Evolutionary conservation across 1,139 yeast species (phyloP).

Genomic region (Eremothecium sinecaudum): DNA sequence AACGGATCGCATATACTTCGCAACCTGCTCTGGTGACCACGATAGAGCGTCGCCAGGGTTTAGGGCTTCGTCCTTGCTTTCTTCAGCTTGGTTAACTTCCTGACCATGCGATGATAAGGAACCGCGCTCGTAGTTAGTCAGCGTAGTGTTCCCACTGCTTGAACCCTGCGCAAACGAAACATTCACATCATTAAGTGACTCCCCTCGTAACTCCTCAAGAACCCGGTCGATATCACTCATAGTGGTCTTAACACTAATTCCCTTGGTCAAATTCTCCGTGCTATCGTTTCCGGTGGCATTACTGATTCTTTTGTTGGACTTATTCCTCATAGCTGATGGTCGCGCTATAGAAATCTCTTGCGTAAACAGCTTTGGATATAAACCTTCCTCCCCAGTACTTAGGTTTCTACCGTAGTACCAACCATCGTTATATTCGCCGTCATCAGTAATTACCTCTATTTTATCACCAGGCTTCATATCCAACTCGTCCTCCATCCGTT

Average conservation of each 20-base stretch:
- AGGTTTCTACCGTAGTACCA: constrained; percentile 90
- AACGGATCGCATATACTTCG: constrained; percentile 58
- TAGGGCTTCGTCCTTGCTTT: constrained; percentile 17
- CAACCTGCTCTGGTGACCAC: constrained; percentile 89
- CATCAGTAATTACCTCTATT: constrained; percentile 84
- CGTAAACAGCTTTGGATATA: constrained; percentile 83
- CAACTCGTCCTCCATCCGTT: constrained; percentile 84
- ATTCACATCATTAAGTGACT: constrained; percentile 11
- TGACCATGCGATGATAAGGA: constrained; percentile 6
- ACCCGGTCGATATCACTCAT: constrained; percentile 81
- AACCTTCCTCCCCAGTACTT: constrained; percentile 62
- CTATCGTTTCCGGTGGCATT: constrained; percentile 17
- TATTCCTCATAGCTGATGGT: constrained; percentile 41
- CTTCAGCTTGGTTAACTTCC: constrained; percentile 7
- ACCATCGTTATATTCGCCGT: constrained; percentile 91
- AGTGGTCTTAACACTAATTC: constrained; percentile 45
- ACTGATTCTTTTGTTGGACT: constrained; percentile 44
- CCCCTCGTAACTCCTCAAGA: constrained; percentile 54
- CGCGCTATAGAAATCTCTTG: constrained; percentile 34
- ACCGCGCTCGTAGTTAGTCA: constrained; percentile 8
- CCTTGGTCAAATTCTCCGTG: constrained; percentile 15
- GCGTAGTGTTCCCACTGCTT: constrained; percentile 3
- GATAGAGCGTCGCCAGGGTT: constrained; percentile 42
- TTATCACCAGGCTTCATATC: constrained; percentile 74
- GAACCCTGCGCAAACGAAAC: neutral